Conservation (phyloP, 306 rosid species). For the Vigna nakashimae region DNA sequence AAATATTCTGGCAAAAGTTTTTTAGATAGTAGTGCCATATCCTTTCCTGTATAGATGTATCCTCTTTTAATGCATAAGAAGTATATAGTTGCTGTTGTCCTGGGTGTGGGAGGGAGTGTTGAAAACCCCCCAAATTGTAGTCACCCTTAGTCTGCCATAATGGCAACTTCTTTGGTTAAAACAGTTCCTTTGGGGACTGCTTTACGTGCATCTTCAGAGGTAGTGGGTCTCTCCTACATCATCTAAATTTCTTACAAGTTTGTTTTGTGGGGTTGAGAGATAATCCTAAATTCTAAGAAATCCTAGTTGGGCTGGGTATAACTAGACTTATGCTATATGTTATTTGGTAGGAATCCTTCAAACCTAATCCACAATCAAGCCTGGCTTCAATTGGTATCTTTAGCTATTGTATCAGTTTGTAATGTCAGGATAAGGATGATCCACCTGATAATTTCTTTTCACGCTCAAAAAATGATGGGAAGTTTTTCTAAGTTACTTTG, state of each 20-base stretch:
- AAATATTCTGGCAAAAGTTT: background rate
- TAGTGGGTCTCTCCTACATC: too few species aligned
- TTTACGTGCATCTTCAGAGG: too few species aligned
- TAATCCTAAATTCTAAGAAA: too few species aligned
- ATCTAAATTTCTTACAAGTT: too few species aligned
- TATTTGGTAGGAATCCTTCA: slow-evolving; percentile 1
- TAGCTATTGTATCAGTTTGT: slow-evolving; percentile 29
- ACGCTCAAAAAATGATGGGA: slow-evolving; percentile 4
- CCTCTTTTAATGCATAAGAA: background rate
- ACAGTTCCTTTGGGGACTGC: too few species aligned
- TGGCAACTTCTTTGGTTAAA: too few species aligned
- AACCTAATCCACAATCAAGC: slow-evolving; percentile 17
- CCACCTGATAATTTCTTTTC: slow-evolving; percentile 1
- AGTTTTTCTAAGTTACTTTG: slow-evolving; percentile 1
- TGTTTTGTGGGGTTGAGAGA: too few species aligned
- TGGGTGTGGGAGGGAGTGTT: background rate
- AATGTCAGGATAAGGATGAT: slow-evolving; percentile 26
- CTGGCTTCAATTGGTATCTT: slow-evolving; percentile 18
- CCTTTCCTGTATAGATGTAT: background rate
- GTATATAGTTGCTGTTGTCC: background rate
- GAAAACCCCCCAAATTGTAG: too few species aligned
- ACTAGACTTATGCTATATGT: slow-evolving; percentile 17
- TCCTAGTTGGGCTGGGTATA: background rate
- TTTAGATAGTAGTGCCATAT: slow-evolving; percentile 13
- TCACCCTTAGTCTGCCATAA: too few species aligned